Evolutionary conservation across 371 early-diverging fungal species (phyloP), one percentile per base, ranked within the genome.

Genomic region (Mortierella sp.): DNA sequence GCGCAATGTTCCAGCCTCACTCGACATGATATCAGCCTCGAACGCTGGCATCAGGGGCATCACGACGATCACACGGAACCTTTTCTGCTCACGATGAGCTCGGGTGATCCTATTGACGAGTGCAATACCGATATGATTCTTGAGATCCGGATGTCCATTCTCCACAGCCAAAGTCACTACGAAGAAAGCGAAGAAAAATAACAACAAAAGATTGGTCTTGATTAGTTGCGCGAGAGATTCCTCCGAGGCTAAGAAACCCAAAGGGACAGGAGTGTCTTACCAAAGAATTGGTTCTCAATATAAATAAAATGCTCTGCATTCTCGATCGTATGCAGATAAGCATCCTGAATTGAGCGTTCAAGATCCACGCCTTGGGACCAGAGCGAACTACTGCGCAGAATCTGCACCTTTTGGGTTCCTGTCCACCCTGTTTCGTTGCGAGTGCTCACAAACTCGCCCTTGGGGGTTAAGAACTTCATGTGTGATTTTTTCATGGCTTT

Each of bases 41-140:
- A 97, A 97, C 16, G 95, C 97, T 19, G 98, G 98, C 87, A 96
- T 90, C 59, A 97, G 82, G 14, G 98, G 98, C 86, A 97, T 93
- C 43, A 97, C 72, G 44, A 98, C 92, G 74, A 95, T 91, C 21
- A 95, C 93, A 47, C 91, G 89, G 85, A 96, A 97, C 52, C 88
- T 87, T n/a, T 87, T 84, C 7, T 83, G 81, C 9, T 90, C 86
- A 56, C 84, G 68, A 61, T 94, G 87, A 12, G 98, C 98, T 30
- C 88, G 85, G 50, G 89, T 79, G 53, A 98, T 94, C 51, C 97
- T 89, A 46, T 92, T 86, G 5, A 94, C 89, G 56, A 98, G 83
- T 18, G 93, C 95, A 61, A 87, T 79, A 44, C 93, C 97, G 43
- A 96, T 91, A 57, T 81, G 86, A 72, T 94, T 93, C 81, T 94